Base-by-base conservation (phyloP, 1,284 basidiomycete genomes). In the Marasmius fiardii region DNA sequence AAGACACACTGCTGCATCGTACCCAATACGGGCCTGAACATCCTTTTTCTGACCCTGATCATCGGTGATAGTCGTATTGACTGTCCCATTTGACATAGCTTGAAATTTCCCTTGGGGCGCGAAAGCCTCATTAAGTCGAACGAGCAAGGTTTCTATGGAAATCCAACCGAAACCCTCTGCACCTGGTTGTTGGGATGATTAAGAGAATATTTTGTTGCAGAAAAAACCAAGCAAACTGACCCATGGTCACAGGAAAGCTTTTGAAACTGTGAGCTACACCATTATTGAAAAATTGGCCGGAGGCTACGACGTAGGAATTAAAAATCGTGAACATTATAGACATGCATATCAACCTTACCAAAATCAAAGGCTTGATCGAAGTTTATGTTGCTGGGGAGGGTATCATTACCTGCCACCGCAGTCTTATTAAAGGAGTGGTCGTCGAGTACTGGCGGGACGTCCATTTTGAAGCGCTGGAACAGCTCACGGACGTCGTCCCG, bases 1-100 rank as follows among this genome's bases (percentile, higher is more conserved):
- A 6, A 76, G 53, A 52, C 76, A 78, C 20, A 76, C 68, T 1
- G 69, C 71, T 7, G 71, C 71, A 52, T 78, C 76, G 34, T 70
- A 73, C 2, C 75, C 75, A 26, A 77, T 70, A 53, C 54, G 64
- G 3, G 68, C 71, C 6, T 61, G 52, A 16, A 61, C 58, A 34
- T 71, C 68, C 14, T 60, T 56, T 4, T 48, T 56, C 55, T 72
- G 67, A 2, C 20, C 64, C n/a, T 41, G 16, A 7, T 23, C 24
- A 11, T 45, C 26, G 4, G 6, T 31, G 4, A 7, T 12, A 8
- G 47, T 16, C 20, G 47, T 49, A 14, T 7, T 5, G 8, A 49
- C 28, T 4, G 47, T 18, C 26, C 33, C 12, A 2, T 49, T 11
- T 4, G 47, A 49, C 26, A 33, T 31, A 16, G 33, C 26, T 31